These are phyloP conservation scores for Penicillium flavigenum DNA, from an alignment of 495 filamentous ascomycete genomes.

Conservation along the genomic window DNA sequence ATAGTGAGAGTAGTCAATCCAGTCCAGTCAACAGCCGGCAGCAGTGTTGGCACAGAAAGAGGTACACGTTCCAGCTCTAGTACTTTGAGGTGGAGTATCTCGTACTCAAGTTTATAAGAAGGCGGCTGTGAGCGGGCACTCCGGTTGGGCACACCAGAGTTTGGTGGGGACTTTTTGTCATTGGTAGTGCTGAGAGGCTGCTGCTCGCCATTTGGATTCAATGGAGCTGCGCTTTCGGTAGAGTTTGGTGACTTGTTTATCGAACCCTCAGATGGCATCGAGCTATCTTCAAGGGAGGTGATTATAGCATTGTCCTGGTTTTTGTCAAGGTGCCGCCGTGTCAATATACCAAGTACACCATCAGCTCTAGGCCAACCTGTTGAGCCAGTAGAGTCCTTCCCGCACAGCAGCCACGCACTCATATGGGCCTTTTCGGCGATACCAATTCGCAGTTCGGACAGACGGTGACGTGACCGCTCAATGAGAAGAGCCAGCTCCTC, in stretches of 20 bases:
- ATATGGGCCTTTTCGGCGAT: conserved; percentile 61
- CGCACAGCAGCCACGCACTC: conserved; percentile 53
- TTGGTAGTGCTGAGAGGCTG: conserved; percentile 1
- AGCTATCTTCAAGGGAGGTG: not conserved
- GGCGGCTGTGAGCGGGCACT: conserved; percentile 3
- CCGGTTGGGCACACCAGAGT: not conserved
- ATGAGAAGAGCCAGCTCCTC: conserved; percentile 87
- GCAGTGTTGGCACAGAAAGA: conserved; percentile 65
- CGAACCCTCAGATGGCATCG: conserved; percentile 9
- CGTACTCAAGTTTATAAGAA: conserved; percentile 11
- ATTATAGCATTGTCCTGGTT: not conserved
- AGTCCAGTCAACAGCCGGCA: conserved; percentile 77
- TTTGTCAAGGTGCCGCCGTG: conserved; percentile 40
- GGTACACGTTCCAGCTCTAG: conserved; percentile 83
- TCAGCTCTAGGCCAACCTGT: conserved; percentile 52
- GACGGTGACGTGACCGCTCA: conserved; percentile 62
- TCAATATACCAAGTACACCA: conserved; percentile 72
- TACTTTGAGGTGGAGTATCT: conserved; percentile 62
- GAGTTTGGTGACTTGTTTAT: not conserved
- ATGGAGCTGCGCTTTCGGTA: not conserved
- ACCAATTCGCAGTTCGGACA: conserved; percentile 78
- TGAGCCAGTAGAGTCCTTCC: conserved; percentile 29
- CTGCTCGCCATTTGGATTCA: not conserved
- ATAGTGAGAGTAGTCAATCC: conserved; percentile 76
- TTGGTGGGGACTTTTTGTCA: not conserved